Evolutionary conservation across 2,329 filamentous ascomycete species (phyloP), one percentile per base, ranked within the genome.

Genomic region (Hymenoscyphus fraxineus): DNA sequence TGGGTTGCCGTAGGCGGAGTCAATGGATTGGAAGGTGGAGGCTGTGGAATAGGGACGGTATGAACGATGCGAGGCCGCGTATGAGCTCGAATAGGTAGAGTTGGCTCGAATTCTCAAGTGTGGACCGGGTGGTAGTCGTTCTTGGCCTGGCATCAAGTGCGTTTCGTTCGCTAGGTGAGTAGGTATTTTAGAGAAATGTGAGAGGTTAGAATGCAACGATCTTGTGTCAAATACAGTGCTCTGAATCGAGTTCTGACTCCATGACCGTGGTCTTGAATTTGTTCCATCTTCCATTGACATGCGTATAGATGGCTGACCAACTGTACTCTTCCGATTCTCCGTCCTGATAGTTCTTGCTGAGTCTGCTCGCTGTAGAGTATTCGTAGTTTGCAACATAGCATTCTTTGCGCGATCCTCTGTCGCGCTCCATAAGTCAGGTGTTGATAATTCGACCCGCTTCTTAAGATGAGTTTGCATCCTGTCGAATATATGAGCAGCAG

Each of bases 401-500:
- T 61, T 61, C 51, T 61, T 61, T 12, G 60, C 44, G 27, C 56
- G 56, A 13, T 61, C 47, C 31, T 61, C 60, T 54, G 51, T 65
- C 2, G 60, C 56, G 51, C 41, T 58, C 64, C 64, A 65, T 15
- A 63, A 54, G 39, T 65, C 64, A 10, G 64, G 64, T 12, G 60
- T 65, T 40, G 62, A 64, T 10, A 66, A 32, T 31, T 62, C 59
- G 27, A 64, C 62, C 15, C 56, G 55, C n/a, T 61, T 64, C n/a
- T 56, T 57, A 9, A 64, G 62, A 44, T 64, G 62, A 32, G 41
- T 60, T 47, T 64, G 62, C 62, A 66, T 66, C 10, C 62, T 58
- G 13, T 66, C 62, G 19, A 66, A 66, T 22, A 66, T 66, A 47
- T 66, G 62, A 41, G 55, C 40, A 13, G 65, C 65, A 2, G 65